Percentiles rank a stretch among this genome's conserved stretches.
These are phyloP conservation scores for Cenchrus americanus DNA, from an alignment of 176 grass and related monocot genomes.

Conservation along the genomic window DNA sequence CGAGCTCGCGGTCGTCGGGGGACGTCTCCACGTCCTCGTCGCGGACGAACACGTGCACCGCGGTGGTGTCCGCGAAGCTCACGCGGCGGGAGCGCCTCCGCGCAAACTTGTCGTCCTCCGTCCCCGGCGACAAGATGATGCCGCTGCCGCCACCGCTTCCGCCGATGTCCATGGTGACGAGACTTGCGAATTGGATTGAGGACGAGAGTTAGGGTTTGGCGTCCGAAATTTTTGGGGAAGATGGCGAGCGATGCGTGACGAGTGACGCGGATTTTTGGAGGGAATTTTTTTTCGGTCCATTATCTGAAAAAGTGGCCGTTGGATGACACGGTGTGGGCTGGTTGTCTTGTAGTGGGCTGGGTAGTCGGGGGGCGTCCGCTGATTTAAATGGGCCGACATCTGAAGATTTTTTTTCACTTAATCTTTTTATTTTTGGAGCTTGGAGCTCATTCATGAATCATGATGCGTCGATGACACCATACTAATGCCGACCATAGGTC, in stretches of 20 bases:
- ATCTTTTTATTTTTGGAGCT: no score
- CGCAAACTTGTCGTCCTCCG: slow-evolving; percentile 69
- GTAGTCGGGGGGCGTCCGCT: neutral
- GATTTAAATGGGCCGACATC: neutral
- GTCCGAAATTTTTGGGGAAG: slow-evolving; percentile 27
- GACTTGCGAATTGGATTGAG: neutral
- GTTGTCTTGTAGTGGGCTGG: neutral
- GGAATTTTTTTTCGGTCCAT: slow-evolving; percentile 33
- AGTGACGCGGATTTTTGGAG: slow-evolving; percentile 39
- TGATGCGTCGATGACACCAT: no score
- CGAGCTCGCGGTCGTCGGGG: slow-evolving; percentile 47
- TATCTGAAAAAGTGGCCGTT: neutral
- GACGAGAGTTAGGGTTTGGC: slow-evolving; percentile 53
- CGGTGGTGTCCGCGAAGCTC: slow-evolving; percentile 94
- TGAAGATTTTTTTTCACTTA: no score
- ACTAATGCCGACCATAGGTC: no score
- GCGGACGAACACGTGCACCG: slow-evolving; percentile 87
- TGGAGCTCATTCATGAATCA: no score
- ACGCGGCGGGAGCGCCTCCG: slow-evolving; percentile 82
- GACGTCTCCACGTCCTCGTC: slow-evolving; percentile 82
- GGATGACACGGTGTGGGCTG: neutral
- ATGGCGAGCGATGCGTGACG: neutral
- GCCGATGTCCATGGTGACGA: slow-evolving; percentile 46
- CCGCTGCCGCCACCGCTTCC: slow-evolving; percentile 19
- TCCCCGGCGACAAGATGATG: slow-evolving; percentile 42